Evolutionary conservation across 2,329 filamentous ascomycete species (phyloP).

Genomic region (Fusarium beomiforme): DNA sequence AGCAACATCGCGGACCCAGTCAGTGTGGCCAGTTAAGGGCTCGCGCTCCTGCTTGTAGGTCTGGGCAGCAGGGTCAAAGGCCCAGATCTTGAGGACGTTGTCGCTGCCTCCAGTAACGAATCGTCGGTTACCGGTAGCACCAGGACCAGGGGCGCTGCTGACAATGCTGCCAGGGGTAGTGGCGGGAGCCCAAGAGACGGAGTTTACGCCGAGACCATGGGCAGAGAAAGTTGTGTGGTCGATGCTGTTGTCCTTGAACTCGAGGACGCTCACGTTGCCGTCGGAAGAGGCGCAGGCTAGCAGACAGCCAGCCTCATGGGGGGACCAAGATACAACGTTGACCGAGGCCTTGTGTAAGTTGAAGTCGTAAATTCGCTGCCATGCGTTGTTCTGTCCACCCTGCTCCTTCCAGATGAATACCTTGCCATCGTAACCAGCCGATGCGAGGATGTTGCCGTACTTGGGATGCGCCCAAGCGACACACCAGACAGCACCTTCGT

Average conservation of each 20-base stretch:
- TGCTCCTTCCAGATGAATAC: slow-evolving; percentile 99
- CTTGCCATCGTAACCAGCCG: slow-evolving; percentile 95
- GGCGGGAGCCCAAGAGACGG: slow-evolving; percentile 93
- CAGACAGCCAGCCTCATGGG: slow-evolving; percentile 93
- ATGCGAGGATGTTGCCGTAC: slow-evolving; percentile 97
- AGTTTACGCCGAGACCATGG: slow-evolving; percentile 94
- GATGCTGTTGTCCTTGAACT: slow-evolving; percentile 97
- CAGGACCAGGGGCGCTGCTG: slow-evolving; percentile 71
- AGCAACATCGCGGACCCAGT: slow-evolving; percentile 98
- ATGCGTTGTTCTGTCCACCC: slow-evolving; percentile 63
- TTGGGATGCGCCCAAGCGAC: slow-evolving; percentile 98
- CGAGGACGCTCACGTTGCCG: slow-evolving; percentile 91
- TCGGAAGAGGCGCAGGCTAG: slow-evolving; percentile 95
- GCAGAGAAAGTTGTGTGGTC: slow-evolving; percentile 89
- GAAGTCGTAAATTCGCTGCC: slow-evolving; percentile 93
- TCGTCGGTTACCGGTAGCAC: slow-evolving; percentile 73
- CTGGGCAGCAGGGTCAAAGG: slow-evolving; percentile 73
- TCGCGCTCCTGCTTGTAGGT: slow-evolving; percentile 70
- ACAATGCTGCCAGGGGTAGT: slow-evolving; percentile 86
- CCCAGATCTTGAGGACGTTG: slow-evolving; percentile 94
- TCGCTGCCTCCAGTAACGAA: slow-evolving; percentile 97
- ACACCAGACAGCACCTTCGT: slow-evolving; percentile 98
- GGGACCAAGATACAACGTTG: slow-evolving; percentile 97
- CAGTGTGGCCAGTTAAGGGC: slow-evolving; percentile 81
- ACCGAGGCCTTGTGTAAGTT: slow-evolving; percentile 94